phyloP scores from a whole-genome alignment of 2,329 filamentous ascomycete species.

The Cercospora sp. region DNA sequence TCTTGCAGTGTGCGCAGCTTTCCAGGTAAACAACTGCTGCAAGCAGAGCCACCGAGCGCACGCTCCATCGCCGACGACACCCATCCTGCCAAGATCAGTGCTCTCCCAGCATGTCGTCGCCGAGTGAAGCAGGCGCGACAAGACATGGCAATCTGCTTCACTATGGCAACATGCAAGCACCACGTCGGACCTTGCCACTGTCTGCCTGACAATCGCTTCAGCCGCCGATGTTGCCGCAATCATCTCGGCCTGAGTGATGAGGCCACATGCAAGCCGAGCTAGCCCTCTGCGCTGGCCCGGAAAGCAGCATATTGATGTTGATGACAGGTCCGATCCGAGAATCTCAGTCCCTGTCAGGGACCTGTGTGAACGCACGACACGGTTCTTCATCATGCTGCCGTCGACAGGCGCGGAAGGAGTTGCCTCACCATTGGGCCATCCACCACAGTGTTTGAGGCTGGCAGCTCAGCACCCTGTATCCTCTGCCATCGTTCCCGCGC shows the following conservation, averaged over 20 bases:
- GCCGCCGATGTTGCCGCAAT: not conserved
- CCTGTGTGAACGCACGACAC: constrained; percentile 21
- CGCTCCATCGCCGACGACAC: not conserved
- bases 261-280: not conserved
- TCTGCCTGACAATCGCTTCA: constrained; percentile 3
- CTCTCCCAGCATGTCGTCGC: not conserved
- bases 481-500: constrained; percentile 23
- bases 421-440: constrained; percentile 15
- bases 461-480: constrained; percentile 17
- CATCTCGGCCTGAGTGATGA: not conserved
- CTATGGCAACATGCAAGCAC: not conserved
- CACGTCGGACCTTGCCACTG: not conserved
- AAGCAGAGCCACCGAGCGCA: not conserved
- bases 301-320: constrained; percentile 16
- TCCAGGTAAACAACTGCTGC: constrained; percentile 21
- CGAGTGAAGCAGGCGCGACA: not conserved
- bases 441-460: constrained; percentile 5
- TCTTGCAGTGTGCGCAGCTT: constrained; percentile 18
- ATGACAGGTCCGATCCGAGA: constrained; percentile 27
- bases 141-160: constrained; percentile 1
- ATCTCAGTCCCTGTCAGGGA: constrained; percentile 20
- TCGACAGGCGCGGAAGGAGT: constrained; percentile 16
- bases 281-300: constrained; percentile 22
- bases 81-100: not conserved
- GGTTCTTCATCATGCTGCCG: constrained; percentile 15